Percentiles rank a stretch among this genome's conserved stretches.
Evolutionary conservation across 306 rosid genomes (phyloP).

Genomic region (Crataegus laevigata): DNA sequence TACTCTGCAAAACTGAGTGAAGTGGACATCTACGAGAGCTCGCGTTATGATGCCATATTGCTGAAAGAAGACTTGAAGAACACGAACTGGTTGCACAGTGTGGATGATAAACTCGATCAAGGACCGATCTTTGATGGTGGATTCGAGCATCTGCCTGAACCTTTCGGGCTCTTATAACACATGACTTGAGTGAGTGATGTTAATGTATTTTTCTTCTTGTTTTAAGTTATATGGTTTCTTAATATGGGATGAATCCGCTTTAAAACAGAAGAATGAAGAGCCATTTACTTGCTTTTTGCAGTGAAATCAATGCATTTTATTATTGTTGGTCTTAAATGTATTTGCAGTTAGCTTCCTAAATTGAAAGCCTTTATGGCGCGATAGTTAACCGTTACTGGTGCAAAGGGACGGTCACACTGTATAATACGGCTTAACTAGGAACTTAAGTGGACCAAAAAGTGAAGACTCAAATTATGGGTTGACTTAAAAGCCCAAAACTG

Average conservation of each 20-base stretch:
- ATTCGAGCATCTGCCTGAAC: slow-evolving; percentile 87
- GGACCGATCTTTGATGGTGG: slow-evolving; percentile 79
- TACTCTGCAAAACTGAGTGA: slow-evolving; percentile 57
- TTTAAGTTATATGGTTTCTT: slow-evolving; percentile 23
- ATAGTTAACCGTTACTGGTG: too few relatives aligned
- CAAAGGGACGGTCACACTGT: too few relatives aligned
- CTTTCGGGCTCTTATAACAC: slow-evolving; percentile 73
- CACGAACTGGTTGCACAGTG: slow-evolving; percentile 80
- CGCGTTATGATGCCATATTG: slow-evolving; percentile 82
- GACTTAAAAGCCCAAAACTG: not conserved
- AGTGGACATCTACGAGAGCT: slow-evolving; percentile 78
- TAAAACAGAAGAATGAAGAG: slow-evolving; percentile 39
- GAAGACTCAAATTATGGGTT: not conserved
- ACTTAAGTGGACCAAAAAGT: not conserved
- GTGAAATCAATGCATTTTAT: slow-evolving; percentile 28
- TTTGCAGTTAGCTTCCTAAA: slow-evolving; percentile 2
- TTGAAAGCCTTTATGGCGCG: not conserved
- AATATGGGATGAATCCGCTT: slow-evolving; percentile 34
- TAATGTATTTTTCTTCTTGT: slow-evolving; percentile 13
- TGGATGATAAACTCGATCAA: slow-evolving; percentile 64
- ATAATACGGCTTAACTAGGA: not conserved
- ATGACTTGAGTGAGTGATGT: slow-evolving; percentile 8
- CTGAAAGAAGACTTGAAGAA: slow-evolving; percentile 87
- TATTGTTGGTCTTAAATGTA: slow-evolving; percentile 17
- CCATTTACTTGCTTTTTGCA: slow-evolving; percentile 21